Conservation (phyloP, 2,329 filamentous ascomycete genomes). For the Thermothelomyces thermophilus region DNA sequence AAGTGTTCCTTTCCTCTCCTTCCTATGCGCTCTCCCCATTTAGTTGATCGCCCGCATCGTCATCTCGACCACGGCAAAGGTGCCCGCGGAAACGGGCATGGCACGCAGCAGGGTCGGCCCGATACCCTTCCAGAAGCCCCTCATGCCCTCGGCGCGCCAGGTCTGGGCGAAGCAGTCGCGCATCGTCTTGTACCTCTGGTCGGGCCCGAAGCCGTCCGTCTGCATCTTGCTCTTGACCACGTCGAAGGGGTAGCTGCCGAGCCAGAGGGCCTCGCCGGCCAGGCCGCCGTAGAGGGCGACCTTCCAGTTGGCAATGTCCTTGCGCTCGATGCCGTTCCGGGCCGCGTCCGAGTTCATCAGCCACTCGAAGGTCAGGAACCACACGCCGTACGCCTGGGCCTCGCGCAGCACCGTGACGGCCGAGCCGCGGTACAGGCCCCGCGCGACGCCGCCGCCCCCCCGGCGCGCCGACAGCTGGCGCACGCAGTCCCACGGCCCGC, state of each 20-base stretch:
- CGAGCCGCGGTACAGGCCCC: constrained; percentile 79
- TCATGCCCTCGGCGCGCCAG: constrained; percentile 65
- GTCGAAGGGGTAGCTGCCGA: constrained; percentile 90
- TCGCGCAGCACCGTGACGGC: constrained; percentile 82
- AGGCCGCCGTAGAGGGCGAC: constrained; percentile 88
- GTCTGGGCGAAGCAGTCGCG: constrained; percentile 83
- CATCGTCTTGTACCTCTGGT: constrained; percentile 73
- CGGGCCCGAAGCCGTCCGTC: constrained; percentile 77
- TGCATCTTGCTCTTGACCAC: constrained; percentile 99
- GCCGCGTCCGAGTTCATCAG: constrained; percentile 86
- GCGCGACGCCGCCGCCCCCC: constrained; percentile 50
- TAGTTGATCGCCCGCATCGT: constrained; percentile 56
- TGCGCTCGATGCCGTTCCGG: constrained; percentile 67
- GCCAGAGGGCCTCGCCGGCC: constrained; percentile 89
- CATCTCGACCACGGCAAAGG: constrained; percentile 77
- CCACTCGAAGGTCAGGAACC: constrained; percentile 94
- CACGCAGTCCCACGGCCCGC: constrained; percentile 83
- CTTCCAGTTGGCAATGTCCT: constrained; percentile 75
- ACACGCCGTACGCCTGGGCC: constrained; percentile 89
- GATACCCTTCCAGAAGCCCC: constrained; percentile 93
- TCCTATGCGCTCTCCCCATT: background rate
- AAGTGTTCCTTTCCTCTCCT: background rate
- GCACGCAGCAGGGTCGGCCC: constrained; percentile 85
- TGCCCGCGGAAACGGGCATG: constrained; percentile 97
- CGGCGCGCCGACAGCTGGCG: constrained; percentile 63